A percentile compares a stretch with the other conserved stretches of the same genome.
Conservation (phyloP, 1,284 basidiomycete species). For the Psilocybe mexicana region DNA sequence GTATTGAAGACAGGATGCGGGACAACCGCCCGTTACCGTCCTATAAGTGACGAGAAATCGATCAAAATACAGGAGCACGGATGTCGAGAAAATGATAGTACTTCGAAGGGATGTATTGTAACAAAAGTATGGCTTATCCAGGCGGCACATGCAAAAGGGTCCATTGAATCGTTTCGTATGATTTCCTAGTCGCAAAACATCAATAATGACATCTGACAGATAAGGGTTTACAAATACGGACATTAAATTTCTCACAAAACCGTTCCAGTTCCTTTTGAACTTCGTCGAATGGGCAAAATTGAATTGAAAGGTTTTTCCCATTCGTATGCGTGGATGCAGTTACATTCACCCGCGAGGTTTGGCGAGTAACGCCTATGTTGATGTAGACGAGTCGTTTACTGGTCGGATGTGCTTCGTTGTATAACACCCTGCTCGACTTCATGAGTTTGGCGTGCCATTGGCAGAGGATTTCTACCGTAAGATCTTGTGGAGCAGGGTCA, state of each 20-base stretch:
- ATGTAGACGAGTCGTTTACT: slow-evolving; percentile 3
- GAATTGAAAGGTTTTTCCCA: slow-evolving; percentile 10
- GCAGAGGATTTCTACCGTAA: slow-evolving; percentile 12
- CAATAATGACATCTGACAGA: neutral
- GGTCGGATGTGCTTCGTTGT: slow-evolving; percentile 1
- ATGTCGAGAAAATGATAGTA: neutral
- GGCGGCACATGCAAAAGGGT: slow-evolving; percentile 20
- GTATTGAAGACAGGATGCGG: slow-evolving; percentile 20
- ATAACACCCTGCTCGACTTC: slow-evolving; percentile 18
- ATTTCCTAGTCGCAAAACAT: slow-evolving; percentile 6
- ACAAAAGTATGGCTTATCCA: slow-evolving; percentile 22
- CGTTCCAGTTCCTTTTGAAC: slow-evolving; percentile 11
- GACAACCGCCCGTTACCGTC: slow-evolving; percentile 22
- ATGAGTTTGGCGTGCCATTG: slow-evolving; percentile 13
- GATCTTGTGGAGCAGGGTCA: slow-evolving; percentile 6
- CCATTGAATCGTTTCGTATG: slow-evolving; percentile 10
- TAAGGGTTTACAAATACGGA: slow-evolving; percentile 2
- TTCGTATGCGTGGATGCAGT: neutral
- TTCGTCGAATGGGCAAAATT: slow-evolving; percentile 21
- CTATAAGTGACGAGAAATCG: slow-evolving; percentile 1
- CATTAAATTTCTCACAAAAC: slow-evolving; percentile 21
- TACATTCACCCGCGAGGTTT: slow-evolving; percentile 16
- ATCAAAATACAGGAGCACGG: neutral
- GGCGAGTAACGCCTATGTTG: slow-evolving; percentile 18
- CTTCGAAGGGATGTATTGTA: slow-evolving; percentile 23